Base-by-base conservation (phyloP, 305 asterid genomes). In the Withania somnifera region DNA sequence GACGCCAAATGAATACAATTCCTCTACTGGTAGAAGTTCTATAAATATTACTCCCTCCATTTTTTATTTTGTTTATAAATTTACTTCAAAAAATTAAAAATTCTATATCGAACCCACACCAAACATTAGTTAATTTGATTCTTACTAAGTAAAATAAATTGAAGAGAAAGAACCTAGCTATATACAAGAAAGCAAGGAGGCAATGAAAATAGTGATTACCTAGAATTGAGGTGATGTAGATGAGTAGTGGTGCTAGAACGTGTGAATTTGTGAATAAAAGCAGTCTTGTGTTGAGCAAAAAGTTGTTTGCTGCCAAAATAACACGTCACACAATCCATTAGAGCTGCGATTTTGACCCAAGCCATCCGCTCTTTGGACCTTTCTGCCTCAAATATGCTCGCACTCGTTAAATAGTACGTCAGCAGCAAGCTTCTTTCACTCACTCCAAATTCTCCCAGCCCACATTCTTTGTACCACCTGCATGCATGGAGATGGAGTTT, bases 341-440 rank as follows among this genome's bases (percentile, higher is more conserved):
- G 83, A 22, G 88, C 89, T 1, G 87, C 60, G 0, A 97, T 96
- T 87, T 96, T 94, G 3, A 95, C 91, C 98, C 98, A 96, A 2
- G 93, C 91, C 8, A 90, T 83, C 2, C 99, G 88, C 86, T 83
- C 89, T 17, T 76, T 77, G 0, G 93, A 88, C 73, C 84, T 89
- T 64, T 93, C 93, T 1, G 97, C 95, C 85, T 92, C 97, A 47
- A 87, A 96, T 9, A 88, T 45, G 45, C 87, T 85, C 0, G 99
- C 91, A 0, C 95, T 90, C 1, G 96, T 95, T 20, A 87, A 34
- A 80, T 85, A 90, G 81, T 91, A 96, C 0, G 84, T 81, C 4
- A 52, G 15, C 5, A 94, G 54, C 53, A 89, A 86, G 38, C 78
- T 88, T 82, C 81, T 85, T 36, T 90, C 89, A 6, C 83, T 86